Conservation (phyloP, 2,329 filamentous ascomycete genomes). For the Neonectria sp. region DNA sequence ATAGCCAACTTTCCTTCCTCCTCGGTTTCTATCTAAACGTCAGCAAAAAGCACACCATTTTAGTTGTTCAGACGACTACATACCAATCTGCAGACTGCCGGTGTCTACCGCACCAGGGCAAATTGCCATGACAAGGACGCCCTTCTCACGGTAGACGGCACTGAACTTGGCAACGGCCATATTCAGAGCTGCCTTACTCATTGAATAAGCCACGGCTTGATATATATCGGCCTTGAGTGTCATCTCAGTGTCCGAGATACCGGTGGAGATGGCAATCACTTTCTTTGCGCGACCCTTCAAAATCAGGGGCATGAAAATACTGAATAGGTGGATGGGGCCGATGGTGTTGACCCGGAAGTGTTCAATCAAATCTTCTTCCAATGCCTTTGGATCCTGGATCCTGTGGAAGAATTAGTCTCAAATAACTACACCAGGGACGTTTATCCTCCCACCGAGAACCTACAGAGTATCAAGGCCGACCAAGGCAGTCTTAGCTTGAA, state of each 20-base stretch:
- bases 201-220: slow-evolving; percentile 57
- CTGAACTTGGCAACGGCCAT: slow-evolving; percentile 67
- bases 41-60: slow-evolving; percentile 12
- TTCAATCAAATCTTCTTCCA: slow-evolving; percentile 24
- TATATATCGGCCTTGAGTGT: slow-evolving; percentile 55
- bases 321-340: slow-evolving; percentile 66
- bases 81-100: slow-evolving; percentile 5
- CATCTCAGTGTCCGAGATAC: slow-evolving; percentile 62
- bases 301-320: slow-evolving; percentile 67
- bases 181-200: slow-evolving; percentile 68
- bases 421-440: slow-evolving; percentile 11
- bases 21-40: slow-evolving; percentile 10
- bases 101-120: slow-evolving; percentile 12
- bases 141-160: slow-evolving; percentile 47
- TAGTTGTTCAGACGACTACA: slow-evolving; percentile 12
- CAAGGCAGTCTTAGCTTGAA: slow-evolving; percentile 15
- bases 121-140: slow-evolving; percentile 8
- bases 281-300: slow-evolving; percentile 66
- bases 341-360: slow-evolving; percentile 64
- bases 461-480: slow-evolving; percentile 11
- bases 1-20: slow-evolving; percentile 8
- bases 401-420: slow-evolving; percentile 17
- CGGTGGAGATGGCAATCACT: slow-evolving; percentile 65
- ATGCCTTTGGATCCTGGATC: slow-evolving; percentile 6
- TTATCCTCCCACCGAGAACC: slow-evolving; percentile 15